phyloP scores from a whole-genome alignment of 768 basidiomycete genomes.

The Suillus sp. region DNA sequence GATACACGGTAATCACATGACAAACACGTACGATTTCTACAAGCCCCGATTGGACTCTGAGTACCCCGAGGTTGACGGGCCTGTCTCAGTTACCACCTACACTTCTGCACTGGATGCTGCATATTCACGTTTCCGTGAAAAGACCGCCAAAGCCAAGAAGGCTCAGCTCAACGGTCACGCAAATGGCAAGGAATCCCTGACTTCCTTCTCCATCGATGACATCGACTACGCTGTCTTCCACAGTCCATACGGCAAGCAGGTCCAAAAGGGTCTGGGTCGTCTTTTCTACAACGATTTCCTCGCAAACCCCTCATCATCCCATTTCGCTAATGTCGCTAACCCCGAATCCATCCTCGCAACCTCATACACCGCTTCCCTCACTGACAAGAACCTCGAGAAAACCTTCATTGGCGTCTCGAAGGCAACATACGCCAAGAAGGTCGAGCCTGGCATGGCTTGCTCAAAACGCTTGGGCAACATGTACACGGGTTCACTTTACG shows the following conservation, averaged over 20 bases:
- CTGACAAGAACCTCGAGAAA: slow-evolving; percentile 97
- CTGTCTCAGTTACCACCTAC: slow-evolving; percentile 94
- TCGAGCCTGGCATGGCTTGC: slow-evolving; percentile 82
- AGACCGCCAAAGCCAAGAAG: slow-evolving; percentile 69
- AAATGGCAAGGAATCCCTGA: slow-evolving; percentile 37
- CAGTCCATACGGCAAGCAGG: slow-evolving; percentile 98
- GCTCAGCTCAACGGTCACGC: slow-evolving; percentile 37
- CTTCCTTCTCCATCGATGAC: slow-evolving; percentile 76
- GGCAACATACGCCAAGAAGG: slow-evolving; percentile 69
- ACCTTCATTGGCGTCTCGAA: slow-evolving; percentile 85
- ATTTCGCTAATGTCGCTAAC: slow-evolving; percentile 69
- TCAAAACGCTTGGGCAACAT: slow-evolving; percentile 95
- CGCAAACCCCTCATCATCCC: slow-evolving; percentile 65
- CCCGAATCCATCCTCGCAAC: slow-evolving; percentile 70
- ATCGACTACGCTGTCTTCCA: slow-evolving; percentile 97
- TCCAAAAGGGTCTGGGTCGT: slow-evolving; percentile 95
- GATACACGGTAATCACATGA: slow-evolving; percentile 95
- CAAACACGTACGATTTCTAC: slow-evolving; percentile 98
- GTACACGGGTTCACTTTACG: slow-evolving; percentile 97
- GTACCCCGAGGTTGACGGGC: slow-evolving; percentile 97
- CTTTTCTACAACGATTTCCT: slow-evolving; percentile 93
- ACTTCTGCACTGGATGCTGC: slow-evolving; percentile 90
- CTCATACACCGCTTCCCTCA: slow-evolving; percentile 72
- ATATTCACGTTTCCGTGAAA: slow-evolving; percentile 83
- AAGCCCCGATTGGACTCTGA: slow-evolving; percentile 95